These are phyloP conservation scores for Anethum foeniculum DNA, from an alignment of 140 eudicot species.

Conservation along the genomic window DNA sequence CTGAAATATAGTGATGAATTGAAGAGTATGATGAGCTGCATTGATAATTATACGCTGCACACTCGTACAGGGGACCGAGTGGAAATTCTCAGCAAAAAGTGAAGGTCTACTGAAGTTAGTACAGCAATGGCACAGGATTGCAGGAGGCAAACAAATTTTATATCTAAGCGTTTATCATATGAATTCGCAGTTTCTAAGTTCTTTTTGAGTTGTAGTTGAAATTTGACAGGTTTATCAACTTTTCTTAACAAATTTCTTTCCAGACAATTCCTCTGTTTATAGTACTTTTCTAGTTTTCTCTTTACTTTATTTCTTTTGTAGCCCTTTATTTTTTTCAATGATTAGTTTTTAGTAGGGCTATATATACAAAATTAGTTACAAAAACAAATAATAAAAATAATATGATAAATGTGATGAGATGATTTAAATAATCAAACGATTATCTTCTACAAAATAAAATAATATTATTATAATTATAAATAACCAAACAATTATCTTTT, in stretches of 20 bases:
- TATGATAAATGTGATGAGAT: too few relatives aligned
- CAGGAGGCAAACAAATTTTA: not conserved
- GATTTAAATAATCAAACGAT: too few relatives aligned
- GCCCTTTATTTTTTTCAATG: too few relatives aligned
- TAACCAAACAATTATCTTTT: too few relatives aligned
- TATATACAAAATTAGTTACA: too few relatives aligned
- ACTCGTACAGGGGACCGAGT: not conserved
- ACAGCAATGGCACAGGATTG: not conserved
- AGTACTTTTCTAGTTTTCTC: not conserved
- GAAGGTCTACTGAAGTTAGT: not conserved
- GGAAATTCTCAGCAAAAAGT: not conserved
- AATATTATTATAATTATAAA: too few relatives aligned
- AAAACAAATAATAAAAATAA: too few relatives aligned
- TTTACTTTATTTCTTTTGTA: too few relatives aligned
- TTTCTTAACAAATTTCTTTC: not conserved
- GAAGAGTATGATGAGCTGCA: not conserved
- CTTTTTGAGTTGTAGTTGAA: not conserved
- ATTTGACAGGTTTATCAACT: not conserved
- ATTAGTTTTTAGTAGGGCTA: too few relatives aligned
- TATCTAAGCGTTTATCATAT: not conserved
- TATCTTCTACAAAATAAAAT: too few relatives aligned
- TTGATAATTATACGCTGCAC: not conserved
- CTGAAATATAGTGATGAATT: not conserved
- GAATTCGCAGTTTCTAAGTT: not conserved
- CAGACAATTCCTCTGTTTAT: not conserved